A percentile compares a stretch with the other conserved stretches of the same genome.
Evolutionary conservation across 164 flowering plant species (phyloP).

Genomic region (Liquidambar formosana): DNA sequence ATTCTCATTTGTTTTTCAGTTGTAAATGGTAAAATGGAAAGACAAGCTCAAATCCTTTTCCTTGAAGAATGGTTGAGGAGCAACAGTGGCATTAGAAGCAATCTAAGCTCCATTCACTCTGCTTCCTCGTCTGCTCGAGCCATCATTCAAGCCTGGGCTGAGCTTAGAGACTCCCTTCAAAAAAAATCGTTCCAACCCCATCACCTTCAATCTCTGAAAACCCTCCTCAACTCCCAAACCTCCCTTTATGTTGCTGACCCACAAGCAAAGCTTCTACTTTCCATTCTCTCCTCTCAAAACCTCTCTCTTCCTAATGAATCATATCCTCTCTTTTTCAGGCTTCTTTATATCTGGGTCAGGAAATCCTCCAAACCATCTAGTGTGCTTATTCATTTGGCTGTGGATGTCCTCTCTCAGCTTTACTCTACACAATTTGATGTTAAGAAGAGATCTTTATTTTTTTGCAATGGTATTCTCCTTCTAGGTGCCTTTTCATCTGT

Average conservation of each 20-base stretch:
- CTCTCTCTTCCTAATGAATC: slow-evolving; percentile 54
- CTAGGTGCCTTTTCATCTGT: slow-evolving; percentile 63
- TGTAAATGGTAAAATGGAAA: slow-evolving; percentile 30
- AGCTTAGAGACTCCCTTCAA: slow-evolving; percentile 66
- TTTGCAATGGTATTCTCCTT: slow-evolving; percentile 55
- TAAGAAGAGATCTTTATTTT: slow-evolving; percentile 18
- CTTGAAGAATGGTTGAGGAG: slow-evolving; percentile 78
- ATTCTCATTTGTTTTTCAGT: slow-evolving; percentile 9
- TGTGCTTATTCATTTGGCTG: slow-evolving; percentile 48
- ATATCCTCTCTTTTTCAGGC: slow-evolving; percentile 58
- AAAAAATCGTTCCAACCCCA: slow-evolving; percentile 35
- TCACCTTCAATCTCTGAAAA: slow-evolving; percentile 56
- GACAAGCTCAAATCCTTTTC: slow-evolving; percentile 47
- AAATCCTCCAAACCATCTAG: slow-evolving; percentile 66
- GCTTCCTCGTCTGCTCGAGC: slow-evolving; percentile 66
- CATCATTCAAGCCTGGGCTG: slow-evolving; percentile 86
- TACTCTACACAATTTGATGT: slow-evolving; percentile 22
- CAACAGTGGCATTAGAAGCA: slow-evolving; percentile 26
- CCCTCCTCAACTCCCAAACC: slow-evolving; percentile 48
- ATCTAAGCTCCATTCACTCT: slow-evolving; percentile 17
- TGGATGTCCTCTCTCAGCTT: slow-evolving; percentile 36
- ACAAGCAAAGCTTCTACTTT: slow-evolving; percentile 77
- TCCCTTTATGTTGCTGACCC: slow-evolving; percentile 87
- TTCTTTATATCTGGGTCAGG: slow-evolving; percentile 83
- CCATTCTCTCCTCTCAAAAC: slow-evolving; percentile 52